Evolutionary conservation across 192 early-diverging fungal species (phyloP).

Genomic region (Chytriomyces confervae): DNA sequence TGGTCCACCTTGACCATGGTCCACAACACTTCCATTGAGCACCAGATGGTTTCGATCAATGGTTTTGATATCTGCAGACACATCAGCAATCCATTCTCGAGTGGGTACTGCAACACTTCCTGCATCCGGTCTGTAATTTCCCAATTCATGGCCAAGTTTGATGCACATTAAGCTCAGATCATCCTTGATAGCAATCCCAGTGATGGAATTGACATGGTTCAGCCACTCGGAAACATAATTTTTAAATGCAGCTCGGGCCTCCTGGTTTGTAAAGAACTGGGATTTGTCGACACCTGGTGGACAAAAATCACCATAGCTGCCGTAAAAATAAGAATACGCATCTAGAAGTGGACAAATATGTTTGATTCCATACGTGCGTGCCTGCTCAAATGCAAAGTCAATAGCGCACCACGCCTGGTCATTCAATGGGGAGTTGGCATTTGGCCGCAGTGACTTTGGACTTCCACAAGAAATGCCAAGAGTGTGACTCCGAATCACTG

Average conservation of each 20-base stretch:
- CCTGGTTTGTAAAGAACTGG: constrained; percentile 42
- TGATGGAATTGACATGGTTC: constrained; percentile 46
- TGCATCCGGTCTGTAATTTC: constrained; percentile 3
- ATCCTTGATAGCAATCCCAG: constrained; percentile 46
- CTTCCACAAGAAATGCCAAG: neutral
- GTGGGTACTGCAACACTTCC: neutral
- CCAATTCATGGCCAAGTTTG: constrained; percentile 46
- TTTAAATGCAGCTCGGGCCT: constrained; percentile 42
- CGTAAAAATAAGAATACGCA: constrained; percentile 26
- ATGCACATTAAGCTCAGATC: constrained; percentile 43
- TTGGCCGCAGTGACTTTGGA: neutral
- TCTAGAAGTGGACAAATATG: constrained; percentile 47
- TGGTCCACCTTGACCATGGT: too few species aligned
- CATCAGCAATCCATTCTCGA: constrained; percentile 43
- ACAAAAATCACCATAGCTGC: constrained; percentile 21
- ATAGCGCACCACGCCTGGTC: neutral
- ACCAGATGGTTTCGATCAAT: constrained; percentile 51
- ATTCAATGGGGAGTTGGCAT: neutral
- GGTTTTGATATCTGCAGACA: constrained; percentile 41
- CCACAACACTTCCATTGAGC: constrained; percentile 10
- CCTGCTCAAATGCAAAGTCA: neutral
- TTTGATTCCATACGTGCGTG: constrained; percentile 25
- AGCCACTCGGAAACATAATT: constrained; percentile 40
- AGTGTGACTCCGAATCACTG: constrained; percentile 9
- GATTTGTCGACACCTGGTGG: constrained; percentile 24